A percentile compares a stretch with the other conserved stretches of the same genome.
Conservation (phyloP, 225 moss, liverwort and hornwort species). For the Pleurozium schreberi region DNA sequence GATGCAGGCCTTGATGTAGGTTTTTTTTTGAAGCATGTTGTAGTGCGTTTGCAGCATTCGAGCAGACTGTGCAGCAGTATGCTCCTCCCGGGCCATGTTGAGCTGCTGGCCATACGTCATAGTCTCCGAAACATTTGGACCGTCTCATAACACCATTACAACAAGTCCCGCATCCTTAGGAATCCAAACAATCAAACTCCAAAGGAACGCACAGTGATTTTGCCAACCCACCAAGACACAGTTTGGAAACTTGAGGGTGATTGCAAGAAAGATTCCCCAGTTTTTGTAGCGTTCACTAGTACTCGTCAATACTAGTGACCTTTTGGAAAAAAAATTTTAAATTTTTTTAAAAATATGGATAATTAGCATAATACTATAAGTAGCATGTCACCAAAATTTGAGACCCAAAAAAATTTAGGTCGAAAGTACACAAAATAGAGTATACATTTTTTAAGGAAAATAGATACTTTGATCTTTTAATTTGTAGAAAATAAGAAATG, state of each 20-base stretch:
- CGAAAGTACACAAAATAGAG: too few relatives aligned
- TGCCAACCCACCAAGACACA: conserved; percentile 47
- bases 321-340: too few relatives aligned
- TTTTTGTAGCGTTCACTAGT: too few relatives aligned
- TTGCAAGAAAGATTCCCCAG: too few relatives aligned
- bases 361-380: too few relatives aligned
- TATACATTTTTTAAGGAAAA: too few relatives aligned
- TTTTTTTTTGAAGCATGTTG: neutral
- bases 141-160: neutral
- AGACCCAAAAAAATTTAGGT: too few relatives aligned
- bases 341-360: too few relatives aligned
- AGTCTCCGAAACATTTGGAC: conserved; percentile 41
- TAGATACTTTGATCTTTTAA: too few relatives aligned
- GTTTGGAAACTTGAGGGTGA: conserved; percentile 56
- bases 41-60: neutral
- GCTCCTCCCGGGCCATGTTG: conserved; percentile 16
- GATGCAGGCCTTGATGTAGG: neutral
- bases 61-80: neutral
- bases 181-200: neutral
- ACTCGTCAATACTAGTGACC: too few relatives aligned
- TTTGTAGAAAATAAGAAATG: too few relatives aligned
- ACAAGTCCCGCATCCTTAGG: neutral
- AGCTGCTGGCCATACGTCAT: conserved; percentile 76
- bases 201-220: neutral
- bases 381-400: too few relatives aligned